These are phyloP conservation scores for Oryza coarctata DNA, from an alignment of 176 grass and related monocot species.

Conservation along the genomic window DNA sequence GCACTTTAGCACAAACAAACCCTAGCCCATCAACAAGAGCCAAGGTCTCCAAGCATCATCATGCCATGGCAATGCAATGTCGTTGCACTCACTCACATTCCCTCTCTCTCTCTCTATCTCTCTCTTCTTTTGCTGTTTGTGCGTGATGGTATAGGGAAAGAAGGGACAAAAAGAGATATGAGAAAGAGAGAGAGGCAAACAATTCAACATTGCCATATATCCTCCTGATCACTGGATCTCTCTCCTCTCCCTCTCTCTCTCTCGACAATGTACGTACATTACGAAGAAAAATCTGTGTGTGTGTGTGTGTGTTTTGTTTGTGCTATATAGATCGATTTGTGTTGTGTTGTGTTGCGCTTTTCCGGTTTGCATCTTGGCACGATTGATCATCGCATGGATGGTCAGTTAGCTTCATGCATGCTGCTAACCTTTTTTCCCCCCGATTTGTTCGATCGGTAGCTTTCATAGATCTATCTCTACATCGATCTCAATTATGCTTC, in stretches of 20 bases:
- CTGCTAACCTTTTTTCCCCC: neutral
- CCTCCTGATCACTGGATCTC: neutral
- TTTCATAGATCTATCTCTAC: neutral
- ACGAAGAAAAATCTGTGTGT: neutral
- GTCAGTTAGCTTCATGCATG: neutral
- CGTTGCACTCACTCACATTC: neutral
- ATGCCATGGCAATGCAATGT: neutral
- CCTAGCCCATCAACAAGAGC: neutral
- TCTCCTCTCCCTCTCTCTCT: neutral
- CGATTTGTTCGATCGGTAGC: neutral
- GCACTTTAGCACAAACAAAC: neutral
- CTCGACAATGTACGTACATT: neutral
- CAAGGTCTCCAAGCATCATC: conserved; percentile 3
- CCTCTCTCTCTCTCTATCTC: neutral
- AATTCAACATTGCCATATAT: neutral
- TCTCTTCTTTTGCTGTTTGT: neutral
- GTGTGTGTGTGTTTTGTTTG: neutral
- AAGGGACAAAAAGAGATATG: neutral
- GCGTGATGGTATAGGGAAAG: neutral
- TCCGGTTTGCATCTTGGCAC: neutral
- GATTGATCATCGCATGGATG: neutral
- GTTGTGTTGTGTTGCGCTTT: neutral
- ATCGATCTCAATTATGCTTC: neutral
- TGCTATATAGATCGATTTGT: neutral
- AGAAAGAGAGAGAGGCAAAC: neutral